Conservation (phyloP, 306 rosid species). For the Carpinus viminea region DNA sequence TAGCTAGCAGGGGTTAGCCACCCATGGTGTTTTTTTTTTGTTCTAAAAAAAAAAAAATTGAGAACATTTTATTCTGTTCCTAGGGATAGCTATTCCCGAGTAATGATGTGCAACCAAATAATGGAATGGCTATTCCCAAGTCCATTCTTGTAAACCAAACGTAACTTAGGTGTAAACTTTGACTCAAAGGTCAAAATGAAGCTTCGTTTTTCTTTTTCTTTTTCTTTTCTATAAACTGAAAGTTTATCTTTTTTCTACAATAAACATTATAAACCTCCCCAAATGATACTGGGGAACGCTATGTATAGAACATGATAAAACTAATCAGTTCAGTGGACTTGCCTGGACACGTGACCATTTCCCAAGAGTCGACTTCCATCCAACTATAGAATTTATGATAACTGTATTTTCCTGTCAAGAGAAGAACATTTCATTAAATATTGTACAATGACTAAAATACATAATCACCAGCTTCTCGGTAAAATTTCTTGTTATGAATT, state of each 20-base stretch:
- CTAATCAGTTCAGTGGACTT: conserved; percentile 30
- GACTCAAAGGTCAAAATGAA: not conserved
- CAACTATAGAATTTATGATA: conserved; percentile 82
- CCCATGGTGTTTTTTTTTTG: too few species aligned
- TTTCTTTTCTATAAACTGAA: not conserved
- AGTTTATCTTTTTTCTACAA: not conserved
- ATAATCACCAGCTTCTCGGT: not conserved
- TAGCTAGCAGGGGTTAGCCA: too few species aligned
- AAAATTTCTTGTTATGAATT: not conserved
- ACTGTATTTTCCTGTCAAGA: conserved; percentile 82
- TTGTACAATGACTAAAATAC: not conserved
- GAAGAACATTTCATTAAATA: not conserved
- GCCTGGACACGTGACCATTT: conserved; percentile 94
- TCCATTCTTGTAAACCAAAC: too few species aligned
- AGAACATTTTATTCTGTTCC: too few species aligned
- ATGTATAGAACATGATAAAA: not conserved
- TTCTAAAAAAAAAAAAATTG: too few species aligned
- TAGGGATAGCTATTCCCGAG: too few species aligned
- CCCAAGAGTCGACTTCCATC: conserved; percentile 94
- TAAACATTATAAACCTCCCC: not conserved
- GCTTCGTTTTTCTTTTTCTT: not conserved
- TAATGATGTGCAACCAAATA: too few species aligned
- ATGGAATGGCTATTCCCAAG: too few species aligned
- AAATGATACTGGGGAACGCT: not conserved
- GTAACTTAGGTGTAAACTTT: not conserved